Evolutionary conservation across 805 yeast genomes (phyloP).

Genomic region (Pichia deserticola): DNA sequence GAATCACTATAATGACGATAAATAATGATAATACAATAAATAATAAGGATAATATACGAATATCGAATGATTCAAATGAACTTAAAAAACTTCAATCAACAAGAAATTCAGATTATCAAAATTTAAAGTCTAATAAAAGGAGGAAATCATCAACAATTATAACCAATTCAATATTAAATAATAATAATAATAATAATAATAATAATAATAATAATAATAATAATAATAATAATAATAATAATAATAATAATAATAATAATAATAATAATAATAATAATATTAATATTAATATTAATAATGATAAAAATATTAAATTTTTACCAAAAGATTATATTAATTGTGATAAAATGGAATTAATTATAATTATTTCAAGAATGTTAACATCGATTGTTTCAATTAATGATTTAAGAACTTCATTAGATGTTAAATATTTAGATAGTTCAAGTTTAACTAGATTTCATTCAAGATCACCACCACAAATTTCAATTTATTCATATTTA

Average conservation of each 20-base stretch:
- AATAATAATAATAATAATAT: neutral
- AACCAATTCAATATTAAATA: no score
- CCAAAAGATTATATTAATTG: slow-evolving; percentile 57
- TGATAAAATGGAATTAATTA: slow-evolving; percentile 60
- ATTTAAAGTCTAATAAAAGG: neutral
- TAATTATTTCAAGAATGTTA: slow-evolving; percentile 72
- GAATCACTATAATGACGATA: no score
- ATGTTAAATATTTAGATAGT: slow-evolving; percentile 26
- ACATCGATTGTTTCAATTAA: slow-evolving; percentile 66
- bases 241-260: neutral
- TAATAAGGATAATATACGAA: no score
- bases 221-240: neutral
- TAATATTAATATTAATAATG: neutral
- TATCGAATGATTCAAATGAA: no score
- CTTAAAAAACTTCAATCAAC: neutral
- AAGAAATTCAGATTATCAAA: neutral
- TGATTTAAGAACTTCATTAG: slow-evolving; percentile 38
- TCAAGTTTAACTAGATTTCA: slow-evolving; percentile 76
- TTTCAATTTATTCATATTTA: slow-evolving; percentile 71
- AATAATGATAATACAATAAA: no score
- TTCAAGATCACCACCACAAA: slow-evolving; percentile 86
- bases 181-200: neutral
- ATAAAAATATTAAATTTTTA: slow-evolving; percentile 17
- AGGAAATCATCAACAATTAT: neutral
- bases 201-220: neutral